Conservation (phyloP, 2,329 filamentous ascomycete genomes). For the Penicillium sp. region DNA sequence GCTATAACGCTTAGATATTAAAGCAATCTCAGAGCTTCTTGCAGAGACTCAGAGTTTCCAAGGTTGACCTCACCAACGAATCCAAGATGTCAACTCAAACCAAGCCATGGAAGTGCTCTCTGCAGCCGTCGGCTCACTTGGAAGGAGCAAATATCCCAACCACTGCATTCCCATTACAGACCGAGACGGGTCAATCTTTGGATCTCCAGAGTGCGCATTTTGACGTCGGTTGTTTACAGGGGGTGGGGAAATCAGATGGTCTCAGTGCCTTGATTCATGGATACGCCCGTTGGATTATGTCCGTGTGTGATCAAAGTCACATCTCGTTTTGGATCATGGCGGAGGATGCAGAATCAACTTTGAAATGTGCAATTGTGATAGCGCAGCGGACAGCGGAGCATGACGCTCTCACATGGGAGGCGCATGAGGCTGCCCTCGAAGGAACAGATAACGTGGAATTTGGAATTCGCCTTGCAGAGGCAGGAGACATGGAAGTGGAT, state of each 20-base stretch:
- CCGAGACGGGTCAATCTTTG: neutral
- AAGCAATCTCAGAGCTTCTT: neutral
- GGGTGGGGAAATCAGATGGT: neutral
- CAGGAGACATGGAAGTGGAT: neutral
- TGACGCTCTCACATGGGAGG: neutral
- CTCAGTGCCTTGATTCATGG: neutral
- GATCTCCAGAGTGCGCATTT: neutral
- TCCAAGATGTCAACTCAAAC: neutral
- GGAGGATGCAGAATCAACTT: neutral
- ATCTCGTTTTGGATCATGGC: neutral
- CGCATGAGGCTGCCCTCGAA: neutral
- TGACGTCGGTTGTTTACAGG: neutral
- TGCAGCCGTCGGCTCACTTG: neutral
- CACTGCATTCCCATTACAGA: neutral
- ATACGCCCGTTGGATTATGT: conserved; percentile 4
- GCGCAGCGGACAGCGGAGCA: neutral
- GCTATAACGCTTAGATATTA: neutral
- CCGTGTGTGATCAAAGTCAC: neutral
- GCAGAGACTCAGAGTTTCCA: neutral
- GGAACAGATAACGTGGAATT: neutral
- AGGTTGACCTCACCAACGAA: neutral
- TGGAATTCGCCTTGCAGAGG: neutral
- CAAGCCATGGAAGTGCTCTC: neutral
- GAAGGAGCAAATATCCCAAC: neutral
- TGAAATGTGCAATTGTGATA: neutral